Percentiles rank a stretch among this genome's conserved stretches.
phyloP scores from a whole-genome alignment of 208 protist species.

The Crithidia sp. region DNA sequence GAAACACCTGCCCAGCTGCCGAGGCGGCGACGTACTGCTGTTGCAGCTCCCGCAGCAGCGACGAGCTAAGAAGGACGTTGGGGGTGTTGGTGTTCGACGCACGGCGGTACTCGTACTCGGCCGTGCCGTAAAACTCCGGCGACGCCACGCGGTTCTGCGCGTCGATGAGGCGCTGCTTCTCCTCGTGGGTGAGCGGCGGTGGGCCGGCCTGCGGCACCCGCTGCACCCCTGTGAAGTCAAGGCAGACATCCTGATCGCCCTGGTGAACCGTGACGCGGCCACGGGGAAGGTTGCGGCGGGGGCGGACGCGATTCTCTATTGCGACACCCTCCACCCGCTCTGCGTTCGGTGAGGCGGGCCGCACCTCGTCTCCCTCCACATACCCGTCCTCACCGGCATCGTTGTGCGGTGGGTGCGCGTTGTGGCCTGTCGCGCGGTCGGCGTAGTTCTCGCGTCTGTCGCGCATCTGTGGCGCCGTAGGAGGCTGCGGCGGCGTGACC shows the following conservation, averaged over 20 bases:
- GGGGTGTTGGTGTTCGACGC: conserved; percentile 25
- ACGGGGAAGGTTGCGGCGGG: conserved; percentile 39
- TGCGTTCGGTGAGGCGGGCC: conserved; percentile 25
- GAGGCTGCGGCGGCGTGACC: not conserved
- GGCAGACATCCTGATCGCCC: conserved; percentile 32
- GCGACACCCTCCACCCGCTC: conserved; percentile 38
- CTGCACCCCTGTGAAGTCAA: conserved; percentile 38
- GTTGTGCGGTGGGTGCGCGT: not conserved
- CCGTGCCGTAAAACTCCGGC: conserved; percentile 44
- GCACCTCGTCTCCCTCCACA: conserved; percentile 8
- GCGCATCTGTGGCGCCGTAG: not conserved
- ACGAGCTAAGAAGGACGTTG: conserved; percentile 28
- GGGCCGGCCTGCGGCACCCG: conserved; percentile 54
- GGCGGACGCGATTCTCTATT: conserved; percentile 54
- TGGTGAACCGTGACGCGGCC: conserved; percentile 34
- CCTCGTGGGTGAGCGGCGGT: conserved; percentile 42
- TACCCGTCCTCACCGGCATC: not conserved
- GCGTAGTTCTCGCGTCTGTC: conserved; percentile 31
- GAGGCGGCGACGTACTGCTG: conserved; percentile 24
- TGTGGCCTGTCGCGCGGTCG: conserved; percentile 13
- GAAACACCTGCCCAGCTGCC: not conserved
- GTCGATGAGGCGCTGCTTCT: conserved; percentile 40
- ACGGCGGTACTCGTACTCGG: conserved; percentile 34
- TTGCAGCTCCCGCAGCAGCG: conserved; percentile 25
- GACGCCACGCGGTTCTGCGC: conserved; percentile 49